Evolutionary conservation across 2,329 filamentous ascomycete species (phyloP).

Genomic region (Alternaria viburni): DNA sequence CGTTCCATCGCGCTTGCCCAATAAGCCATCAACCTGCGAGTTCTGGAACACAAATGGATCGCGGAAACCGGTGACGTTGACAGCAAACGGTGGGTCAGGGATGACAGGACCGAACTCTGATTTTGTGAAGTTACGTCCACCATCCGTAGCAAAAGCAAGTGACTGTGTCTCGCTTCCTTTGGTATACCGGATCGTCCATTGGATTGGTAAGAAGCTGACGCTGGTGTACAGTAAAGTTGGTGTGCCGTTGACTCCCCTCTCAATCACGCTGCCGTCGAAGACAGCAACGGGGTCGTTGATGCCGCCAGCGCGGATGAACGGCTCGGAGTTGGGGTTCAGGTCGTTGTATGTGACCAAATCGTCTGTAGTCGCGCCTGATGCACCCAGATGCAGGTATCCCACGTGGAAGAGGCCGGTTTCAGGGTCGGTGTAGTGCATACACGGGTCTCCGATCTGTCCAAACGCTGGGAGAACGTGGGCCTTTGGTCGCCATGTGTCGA

Average conservation of each 20-base stretch:
- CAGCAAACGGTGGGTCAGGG: slow-evolving; percentile 48
- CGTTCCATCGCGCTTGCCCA: slow-evolving; percentile 43
- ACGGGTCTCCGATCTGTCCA: slow-evolving; percentile 54
- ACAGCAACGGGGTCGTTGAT: slow-evolving; percentile 56
- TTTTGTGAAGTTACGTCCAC: slow-evolving; percentile 51
- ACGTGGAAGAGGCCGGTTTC: slow-evolving; percentile 54
- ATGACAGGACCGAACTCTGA: slow-evolving; percentile 49
- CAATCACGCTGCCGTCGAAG: slow-evolving; percentile 56
- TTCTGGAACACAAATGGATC: slow-evolving; percentile 54
- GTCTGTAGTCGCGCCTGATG: slow-evolving; percentile 42
- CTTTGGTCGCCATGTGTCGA: slow-evolving; percentile 41
- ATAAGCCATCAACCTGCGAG: slow-evolving; percentile 43
- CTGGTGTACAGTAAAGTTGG: slow-evolving; percentile 56
- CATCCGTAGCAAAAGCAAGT: slow-evolving; percentile 51
- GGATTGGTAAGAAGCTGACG: slow-evolving; percentile 54
- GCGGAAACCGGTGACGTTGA: slow-evolving; percentile 53
- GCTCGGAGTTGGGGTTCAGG: slow-evolving; percentile 34
- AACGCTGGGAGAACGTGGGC: slow-evolving; percentile 51
- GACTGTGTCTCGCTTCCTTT: slow-evolving; percentile 56
- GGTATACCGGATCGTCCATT: slow-evolving; percentile 56
- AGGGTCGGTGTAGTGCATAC: slow-evolving; percentile 56
- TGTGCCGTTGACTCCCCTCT: slow-evolving; percentile 51
- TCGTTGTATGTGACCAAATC: slow-evolving; percentile 54
- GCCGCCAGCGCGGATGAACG: slow-evolving; percentile 43
- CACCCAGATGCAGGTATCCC: slow-evolving; percentile 52